Evolutionary conservation across 106 monocot genomes (phyloP).

Genomic region (Hemerocallis citrina): DNA sequence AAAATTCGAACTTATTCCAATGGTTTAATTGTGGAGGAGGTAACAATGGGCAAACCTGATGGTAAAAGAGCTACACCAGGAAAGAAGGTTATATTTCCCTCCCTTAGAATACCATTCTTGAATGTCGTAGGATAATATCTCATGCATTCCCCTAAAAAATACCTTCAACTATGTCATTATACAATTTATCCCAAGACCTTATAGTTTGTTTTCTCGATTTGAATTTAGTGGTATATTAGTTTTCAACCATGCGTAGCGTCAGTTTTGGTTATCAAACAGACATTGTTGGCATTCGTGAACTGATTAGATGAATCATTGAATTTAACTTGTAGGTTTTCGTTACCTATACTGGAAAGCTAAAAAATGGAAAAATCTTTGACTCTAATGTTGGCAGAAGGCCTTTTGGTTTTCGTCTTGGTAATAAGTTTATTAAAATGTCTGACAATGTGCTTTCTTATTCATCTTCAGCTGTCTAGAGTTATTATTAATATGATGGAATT

Average conservation of each 20-base stretch:
- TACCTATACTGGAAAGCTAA: constrained; percentile 64
- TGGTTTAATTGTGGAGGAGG: constrained; percentile 53
- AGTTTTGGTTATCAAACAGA: background rate
- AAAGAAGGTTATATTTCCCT: constrained; percentile 29
- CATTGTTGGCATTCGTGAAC: background rate
- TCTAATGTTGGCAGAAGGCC: background rate
- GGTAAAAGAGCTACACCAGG: constrained; percentile 60
- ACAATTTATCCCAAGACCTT: background rate
- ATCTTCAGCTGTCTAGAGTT: background rate
- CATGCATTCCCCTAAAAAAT: background rate
- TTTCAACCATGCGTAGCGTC: no score
- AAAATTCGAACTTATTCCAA: constrained; percentile 36
- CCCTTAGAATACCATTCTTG: background rate
- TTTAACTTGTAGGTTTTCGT: constrained; percentile 52
- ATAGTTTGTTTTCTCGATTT: no score
- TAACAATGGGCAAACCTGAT: constrained; percentile 65
- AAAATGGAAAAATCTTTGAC: background rate
- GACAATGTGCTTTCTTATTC: background rate
- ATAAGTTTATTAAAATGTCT: background rate
- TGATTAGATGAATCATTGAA: background rate
- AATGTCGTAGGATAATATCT: background rate
- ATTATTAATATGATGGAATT: background rate
- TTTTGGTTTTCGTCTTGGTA: background rate
- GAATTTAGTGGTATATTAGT: no score
- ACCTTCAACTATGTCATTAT: background rate